A percentile compares a stretch with the other conserved stretches of the same genome.
Evolutionary conservation across 148 eudicot genomes (phyloP).

Genomic region (Oxyria digyna): DNA sequence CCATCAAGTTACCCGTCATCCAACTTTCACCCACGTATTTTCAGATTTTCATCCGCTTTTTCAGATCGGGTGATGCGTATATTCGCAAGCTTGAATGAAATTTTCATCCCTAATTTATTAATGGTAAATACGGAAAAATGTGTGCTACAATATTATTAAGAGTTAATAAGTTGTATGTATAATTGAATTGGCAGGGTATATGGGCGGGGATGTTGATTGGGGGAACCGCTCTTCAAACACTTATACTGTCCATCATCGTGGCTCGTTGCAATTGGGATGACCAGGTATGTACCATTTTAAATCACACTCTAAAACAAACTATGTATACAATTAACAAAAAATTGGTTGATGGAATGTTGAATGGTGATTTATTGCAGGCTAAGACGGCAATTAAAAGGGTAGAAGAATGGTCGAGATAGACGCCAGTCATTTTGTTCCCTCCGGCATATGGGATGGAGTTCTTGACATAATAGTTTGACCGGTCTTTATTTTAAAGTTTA

Average conservation of each 20-base stretch:
- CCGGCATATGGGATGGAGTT: neutral
- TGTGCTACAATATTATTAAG: too few species aligned
- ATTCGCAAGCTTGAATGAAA: too few species aligned
- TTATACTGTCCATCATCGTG: slow-evolving; percentile 27
- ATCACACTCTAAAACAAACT: too few species aligned
- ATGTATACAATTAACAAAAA: too few species aligned
- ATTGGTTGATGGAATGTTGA: neutral
- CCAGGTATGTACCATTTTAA: slow-evolving; percentile 23
- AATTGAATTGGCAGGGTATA: slow-evolving; percentile 24
- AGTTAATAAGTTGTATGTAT: neutral
- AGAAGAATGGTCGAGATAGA: slow-evolving; percentile 5
- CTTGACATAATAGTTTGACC: too few species aligned
- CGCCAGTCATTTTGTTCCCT: neutral
- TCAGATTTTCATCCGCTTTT: too few species aligned
- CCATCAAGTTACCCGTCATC: too few species aligned
- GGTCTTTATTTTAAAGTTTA: too few species aligned
- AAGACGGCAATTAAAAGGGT: slow-evolving; percentile 15
- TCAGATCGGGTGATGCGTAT: too few species aligned
- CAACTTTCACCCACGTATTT: too few species aligned
- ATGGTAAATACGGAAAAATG: too few species aligned
- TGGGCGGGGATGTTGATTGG: slow-evolving; percentile 63
- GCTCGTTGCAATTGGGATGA: slow-evolving; percentile 42
- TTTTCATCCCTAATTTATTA: too few species aligned
- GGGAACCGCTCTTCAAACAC: slow-evolving; percentile 47
- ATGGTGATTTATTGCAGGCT: slow-evolving; percentile 21